Evolutionary conservation across 2,329 filamentous ascomycete species (phyloP), one percentile per base, ranked within the genome.

Genomic region (Calcarisporium arbuscula): DNA sequence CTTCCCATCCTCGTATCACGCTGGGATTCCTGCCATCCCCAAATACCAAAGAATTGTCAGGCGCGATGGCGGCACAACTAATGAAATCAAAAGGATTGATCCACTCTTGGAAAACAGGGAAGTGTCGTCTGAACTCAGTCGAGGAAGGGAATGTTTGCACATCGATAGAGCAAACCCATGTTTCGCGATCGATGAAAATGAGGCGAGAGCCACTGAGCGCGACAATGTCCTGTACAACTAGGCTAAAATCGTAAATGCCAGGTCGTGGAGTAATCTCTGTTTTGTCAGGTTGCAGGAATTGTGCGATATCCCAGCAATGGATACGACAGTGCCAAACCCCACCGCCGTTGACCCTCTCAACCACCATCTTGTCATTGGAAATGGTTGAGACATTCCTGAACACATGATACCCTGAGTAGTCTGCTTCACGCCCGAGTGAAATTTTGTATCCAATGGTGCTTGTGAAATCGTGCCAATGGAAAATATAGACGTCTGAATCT

Each of bases 101-200:
- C 33, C 33, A 35, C 8, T 19, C 23, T 20, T 23, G 21, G 12
- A 35, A n/a, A 9, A 35, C 17, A n/a, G 19, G 16, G 11, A 35
- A 22, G 12, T 35, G 11, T 11, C 19, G 25, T 21, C 19, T 29
- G 26, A 4, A 35, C 25, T 27, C 33, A 35, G n/a, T 35, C 33
- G 4, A 27, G 33, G 10, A 28, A 28, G 8, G 14, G 5, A 35
- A 22, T 8, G 33, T 35, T 11, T 35, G 19, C 25, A 35, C 21
- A 27, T 35, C 25, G 16, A 21, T 27, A 18, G 33, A 29, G 25
- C 33, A 23, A 8, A 35, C 17, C 33, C 33, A 35, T 18, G 26
- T 35, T n/a, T 35, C 33, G n/a, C 26, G 22, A 18, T 35, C 18
- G 15, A 35, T 18, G 19, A 35, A 30, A 7, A 35, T 27, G 12